Conservation (phyloP, 345 rosid species). For the Triadica sebifera region DNA sequence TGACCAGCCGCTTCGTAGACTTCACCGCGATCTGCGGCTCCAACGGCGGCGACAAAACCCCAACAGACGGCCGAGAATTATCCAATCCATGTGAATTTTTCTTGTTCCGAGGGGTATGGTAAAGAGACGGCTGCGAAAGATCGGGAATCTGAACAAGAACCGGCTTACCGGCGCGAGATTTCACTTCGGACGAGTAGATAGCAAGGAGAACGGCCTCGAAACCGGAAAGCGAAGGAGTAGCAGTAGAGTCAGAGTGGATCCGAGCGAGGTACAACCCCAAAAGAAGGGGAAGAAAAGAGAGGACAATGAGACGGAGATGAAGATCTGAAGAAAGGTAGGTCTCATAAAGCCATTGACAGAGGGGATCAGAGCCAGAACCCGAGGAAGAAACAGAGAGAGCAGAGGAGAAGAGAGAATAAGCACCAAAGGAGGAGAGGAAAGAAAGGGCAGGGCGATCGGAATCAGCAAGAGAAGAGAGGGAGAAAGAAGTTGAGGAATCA, state of each 20-base stretch:
- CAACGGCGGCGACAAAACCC: constrained; percentile 58
- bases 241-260: constrained; percentile 62
- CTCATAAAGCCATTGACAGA: constrained; percentile 97
- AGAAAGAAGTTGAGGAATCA: constrained; percentile 28
- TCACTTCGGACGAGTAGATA: constrained; percentile 71
- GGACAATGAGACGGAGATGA: constrained; percentile 78
- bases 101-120: constrained; percentile 64
- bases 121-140: constrained; percentile 88
- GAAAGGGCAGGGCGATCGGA: constrained; percentile 93
- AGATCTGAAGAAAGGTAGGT: constrained; percentile 80
- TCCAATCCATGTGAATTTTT: constrained; percentile 7
- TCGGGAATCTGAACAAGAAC: constrained; percentile 71
- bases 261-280: constrained; percentile 69
- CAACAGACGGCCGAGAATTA: constrained; percentile 45
- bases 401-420: constrained; percentile 56
- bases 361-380: constrained; percentile 83
- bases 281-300: constrained; percentile 78
- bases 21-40: constrained; percentile 78
- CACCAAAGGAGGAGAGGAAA: constrained; percentile 67
- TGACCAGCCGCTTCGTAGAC: constrained; percentile 72
- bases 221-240: constrained; percentile 63
- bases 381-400: constrained; percentile 52
- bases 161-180: constrained; percentile 77
- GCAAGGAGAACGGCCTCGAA: constrained; percentile 94
- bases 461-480: constrained; percentile 78